A percentile compares a stretch with the other conserved stretches of the same genome.
phyloP scores from a whole-genome alignment of 768 basidiomycete species.

The Boletus insuetus region DNA sequence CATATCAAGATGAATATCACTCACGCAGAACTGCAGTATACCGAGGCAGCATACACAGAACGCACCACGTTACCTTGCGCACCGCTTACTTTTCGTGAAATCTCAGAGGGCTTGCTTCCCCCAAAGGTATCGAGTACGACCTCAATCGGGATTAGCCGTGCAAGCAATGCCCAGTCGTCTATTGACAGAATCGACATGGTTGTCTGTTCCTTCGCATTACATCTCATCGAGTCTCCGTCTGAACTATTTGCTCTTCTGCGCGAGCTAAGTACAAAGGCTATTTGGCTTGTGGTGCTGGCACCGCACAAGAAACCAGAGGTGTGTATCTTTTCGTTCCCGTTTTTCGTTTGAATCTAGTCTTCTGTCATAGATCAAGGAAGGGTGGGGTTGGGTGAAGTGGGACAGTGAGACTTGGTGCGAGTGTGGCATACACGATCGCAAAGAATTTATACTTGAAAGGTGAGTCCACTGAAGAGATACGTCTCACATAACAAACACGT shows the following conservation, averaged over 20 bases:
- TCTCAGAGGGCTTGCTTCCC: slow-evolving; percentile 57
- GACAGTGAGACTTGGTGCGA: slow-evolving; percentile 47
- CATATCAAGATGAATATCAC: slow-evolving; percentile 3
- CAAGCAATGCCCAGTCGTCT: neutral
- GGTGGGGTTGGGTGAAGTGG: slow-evolving; percentile 69
- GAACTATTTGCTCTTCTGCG: slow-evolving; percentile 63
- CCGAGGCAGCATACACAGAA: slow-evolving; percentile 52
- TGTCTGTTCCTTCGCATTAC: slow-evolving; percentile 72
- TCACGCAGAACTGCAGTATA: slow-evolving; percentile 44
- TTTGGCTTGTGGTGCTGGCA: slow-evolving; percentile 67
- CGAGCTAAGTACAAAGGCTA: slow-evolving; percentile 57
- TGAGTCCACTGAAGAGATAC: slow-evolving; percentile 8
- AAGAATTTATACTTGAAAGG: slow-evolving; percentile 50
- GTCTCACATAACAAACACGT: neutral
- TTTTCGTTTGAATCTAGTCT: neutral
- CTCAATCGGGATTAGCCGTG: slow-evolving; percentile 1
- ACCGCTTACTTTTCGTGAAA: slow-evolving; percentile 57
- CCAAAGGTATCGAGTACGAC: slow-evolving; percentile 12
- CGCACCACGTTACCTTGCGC: slow-evolving; percentile 56
- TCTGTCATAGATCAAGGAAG: slow-evolving; percentile 51
- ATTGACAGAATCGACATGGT: slow-evolving; percentile 51
- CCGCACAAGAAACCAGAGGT: slow-evolving; percentile 81
- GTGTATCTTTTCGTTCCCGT: slow-evolving; percentile 1
- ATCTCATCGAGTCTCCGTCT: slow-evolving; percentile 59
- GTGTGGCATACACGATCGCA: slow-evolving; percentile 38